Percentiles rank a stretch among this genome's conserved stretches.
phyloP scores from a whole-genome alignment of 2,329 filamentous ascomycete species.

The Colletotrichum somersetense region DNA sequence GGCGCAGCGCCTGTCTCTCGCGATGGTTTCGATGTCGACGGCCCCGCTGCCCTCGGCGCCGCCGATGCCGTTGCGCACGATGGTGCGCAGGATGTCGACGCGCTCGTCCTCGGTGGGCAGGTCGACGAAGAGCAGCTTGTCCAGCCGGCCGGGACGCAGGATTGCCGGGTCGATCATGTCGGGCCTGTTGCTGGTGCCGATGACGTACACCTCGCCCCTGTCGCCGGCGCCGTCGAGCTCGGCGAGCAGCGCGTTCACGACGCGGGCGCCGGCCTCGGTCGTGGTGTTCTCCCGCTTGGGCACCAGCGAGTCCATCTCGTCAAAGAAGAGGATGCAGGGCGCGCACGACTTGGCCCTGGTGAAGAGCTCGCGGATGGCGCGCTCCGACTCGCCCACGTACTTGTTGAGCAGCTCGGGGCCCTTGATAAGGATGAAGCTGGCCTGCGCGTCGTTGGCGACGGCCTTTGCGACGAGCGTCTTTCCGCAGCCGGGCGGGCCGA shows the following conservation, averaged over 20 bases:
- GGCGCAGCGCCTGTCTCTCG: constrained; percentile 74
- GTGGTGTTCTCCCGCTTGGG: constrained; percentile 83
- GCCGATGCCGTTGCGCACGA: constrained; percentile 64
- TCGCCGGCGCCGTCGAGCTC: constrained; percentile 90
- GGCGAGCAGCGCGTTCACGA: constrained; percentile 95
- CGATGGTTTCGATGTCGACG: constrained; percentile 72
- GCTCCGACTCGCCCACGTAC: constrained; percentile 96
- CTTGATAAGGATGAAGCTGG: constrained; percentile 98
- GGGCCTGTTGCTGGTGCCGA: constrained; percentile 93
- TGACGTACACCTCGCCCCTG: constrained; percentile 89
- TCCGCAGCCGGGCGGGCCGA: constrained; percentile 96
- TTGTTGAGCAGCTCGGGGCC: constrained; percentile 97
- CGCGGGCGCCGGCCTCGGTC: constrained; percentile 85
- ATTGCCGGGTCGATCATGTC: constrained; percentile 98
- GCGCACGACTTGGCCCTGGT: constrained; percentile 85
- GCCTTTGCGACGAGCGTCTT: constrained; percentile 97
- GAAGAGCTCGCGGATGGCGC: constrained; percentile 92
- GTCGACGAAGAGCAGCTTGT: constrained; percentile 90
- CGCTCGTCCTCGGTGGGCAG: constrained; percentile 83
- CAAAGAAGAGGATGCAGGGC: constrained; percentile 90
- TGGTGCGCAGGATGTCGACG: constrained; percentile 84
- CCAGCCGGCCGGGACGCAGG: constrained; percentile 89
- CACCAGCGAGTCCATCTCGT: constrained; percentile 94
- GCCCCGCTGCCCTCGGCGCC: constrained; percentile 48
- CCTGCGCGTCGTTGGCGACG: constrained; percentile 93